Conservation (phyloP, 345 rosid species). For the Adansonia digitata region DNA sequence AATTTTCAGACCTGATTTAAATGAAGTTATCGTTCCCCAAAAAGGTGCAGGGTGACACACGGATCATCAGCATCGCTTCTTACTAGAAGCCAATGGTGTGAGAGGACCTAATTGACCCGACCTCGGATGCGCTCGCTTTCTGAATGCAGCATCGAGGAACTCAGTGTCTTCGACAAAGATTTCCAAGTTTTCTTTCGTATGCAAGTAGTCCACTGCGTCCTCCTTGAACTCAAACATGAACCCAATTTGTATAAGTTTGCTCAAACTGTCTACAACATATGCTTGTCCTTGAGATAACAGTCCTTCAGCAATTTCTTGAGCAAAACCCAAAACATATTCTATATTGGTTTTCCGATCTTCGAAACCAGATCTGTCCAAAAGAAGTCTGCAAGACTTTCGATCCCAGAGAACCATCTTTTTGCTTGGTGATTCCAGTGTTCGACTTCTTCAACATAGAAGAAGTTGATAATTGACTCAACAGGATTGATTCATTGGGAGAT, state of each 20-base stretch:
- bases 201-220: slow-evolving; percentile 12
- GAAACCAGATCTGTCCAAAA: slow-evolving; percentile 4
- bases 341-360: slow-evolving; percentile 6
- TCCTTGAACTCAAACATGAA: slow-evolving; percentile 14
- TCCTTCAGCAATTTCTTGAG: slow-evolving; percentile 1
- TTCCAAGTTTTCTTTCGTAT: not conserved
- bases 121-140: not conserved
- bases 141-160: not conserved
- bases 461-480: not conserved
- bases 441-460: not conserved
- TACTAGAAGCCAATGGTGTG: not conserved
- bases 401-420: slow-evolving; percentile 5
- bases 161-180: slow-evolving; percentile 1
- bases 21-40: not conserved
- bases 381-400: not conserved
- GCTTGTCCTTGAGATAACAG: not conserved
- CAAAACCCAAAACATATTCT: slow-evolving; percentile 9
- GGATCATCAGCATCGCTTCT: not conserved
- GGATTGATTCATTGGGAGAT: not conserved
- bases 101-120: not conserved
- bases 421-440: not conserved
- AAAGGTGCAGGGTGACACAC: not conserved
- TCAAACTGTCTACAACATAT: not conserved
- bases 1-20: not conserved
- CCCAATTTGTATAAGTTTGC: slow-evolving; percentile 3